Evolutionary conservation across 2,329 filamentous ascomycete genomes (phyloP).

Genomic region (Fusarium sp.): DNA sequence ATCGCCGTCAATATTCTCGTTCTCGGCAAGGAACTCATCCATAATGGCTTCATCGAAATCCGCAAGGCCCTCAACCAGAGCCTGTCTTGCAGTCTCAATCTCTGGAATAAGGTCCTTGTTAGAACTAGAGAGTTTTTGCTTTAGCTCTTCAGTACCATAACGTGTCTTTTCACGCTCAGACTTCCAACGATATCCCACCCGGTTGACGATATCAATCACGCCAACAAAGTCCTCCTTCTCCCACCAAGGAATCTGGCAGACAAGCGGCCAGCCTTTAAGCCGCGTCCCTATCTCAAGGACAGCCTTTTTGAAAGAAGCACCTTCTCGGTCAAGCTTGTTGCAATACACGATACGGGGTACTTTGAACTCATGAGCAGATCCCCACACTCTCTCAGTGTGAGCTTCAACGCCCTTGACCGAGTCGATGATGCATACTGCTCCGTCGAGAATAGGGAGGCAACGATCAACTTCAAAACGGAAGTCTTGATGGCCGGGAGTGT

Average conservation of each 20-base stretch:
- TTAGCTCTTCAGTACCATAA: constrained; percentile 50
- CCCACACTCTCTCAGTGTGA: constrained; percentile 97
- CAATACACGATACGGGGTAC: constrained; percentile 86
- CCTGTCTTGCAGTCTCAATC: constrained; percentile 79
- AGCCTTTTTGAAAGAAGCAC: constrained; percentile 83
- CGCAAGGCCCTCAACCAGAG: constrained; percentile 85
- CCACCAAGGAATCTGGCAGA: constrained; percentile 98
- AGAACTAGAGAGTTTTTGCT: constrained; percentile 57
- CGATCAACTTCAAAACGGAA: constrained; percentile 97
- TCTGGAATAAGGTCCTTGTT: constrained; percentile 73
- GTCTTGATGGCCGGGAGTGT: constrained; percentile 94
- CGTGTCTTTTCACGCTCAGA: constrained; percentile 57
- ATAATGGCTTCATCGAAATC: constrained; percentile 91
- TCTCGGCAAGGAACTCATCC: constrained; percentile 83
- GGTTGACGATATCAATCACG: constrained; percentile 84
- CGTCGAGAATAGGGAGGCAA: constrained; percentile 88
- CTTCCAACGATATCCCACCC: constrained; percentile 81
- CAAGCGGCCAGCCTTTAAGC: constrained; percentile 85
- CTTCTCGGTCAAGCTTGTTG: constrained; percentile 84
- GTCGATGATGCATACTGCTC: constrained; percentile 92
- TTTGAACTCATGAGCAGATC: constrained; percentile 84
- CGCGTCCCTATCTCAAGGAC: constrained; percentile 87
- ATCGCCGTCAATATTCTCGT: constrained; percentile 77
- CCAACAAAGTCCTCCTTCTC: constrained; percentile 83
- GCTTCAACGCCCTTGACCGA: constrained; percentile 95